Base-by-base conservation (phyloP, 2,329 filamentous ascomycete genomes). In the Plenodomus tracheiphilus region DNA sequence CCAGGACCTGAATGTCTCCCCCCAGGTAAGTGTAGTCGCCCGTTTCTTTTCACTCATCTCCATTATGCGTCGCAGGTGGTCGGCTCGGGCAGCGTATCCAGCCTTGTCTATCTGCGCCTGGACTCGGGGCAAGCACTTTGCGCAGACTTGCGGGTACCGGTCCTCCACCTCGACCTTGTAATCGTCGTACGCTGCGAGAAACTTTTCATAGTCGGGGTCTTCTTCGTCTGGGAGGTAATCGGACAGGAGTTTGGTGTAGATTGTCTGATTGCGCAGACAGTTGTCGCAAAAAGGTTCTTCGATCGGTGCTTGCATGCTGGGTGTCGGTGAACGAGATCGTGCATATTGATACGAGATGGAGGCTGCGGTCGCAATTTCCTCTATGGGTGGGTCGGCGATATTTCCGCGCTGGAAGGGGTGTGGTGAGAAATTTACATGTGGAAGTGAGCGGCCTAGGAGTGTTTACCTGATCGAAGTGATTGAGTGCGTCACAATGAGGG, bases 101-200 rank as follows among this genome's bases (percentile, higher is more conserved):
- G 89, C 85, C 58, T 84, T 79, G 18, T 83, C 80, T 43, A 97
- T 85, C 52, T 85, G 82, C 30, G 81, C 76, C 54, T 87, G 83
- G 18, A 93, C 92, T 52, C 79, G 83, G 5, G 86, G 87, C 55
- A 89, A 87, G 72, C 94, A 99, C 39, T 84, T 78, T 54, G 81
- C 81, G 75, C 94, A 99, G 49, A 96, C 87, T 66, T 94, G 91
- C 0, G 94, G 94, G 66, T 97, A 97, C 41, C 88, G 83, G 62
- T 84, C 79, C 74, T 97, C 92, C 16, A 97, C 79, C 43, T 85
- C 80, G 53, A 79, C 80, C 53, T 86, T 85, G 69, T 88, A 96
- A 30, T 80, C 79, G 56, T 85, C 86, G 61, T 89, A 87, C 41
- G 82, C 81, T 46, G 79, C 80, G 69, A 91, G 87, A 54, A 86